These are phyloP conservation scores for Eimeria necatrix DNA, from an alignment of 169 alveolate genomes.

Conservation along the genomic window DNA sequence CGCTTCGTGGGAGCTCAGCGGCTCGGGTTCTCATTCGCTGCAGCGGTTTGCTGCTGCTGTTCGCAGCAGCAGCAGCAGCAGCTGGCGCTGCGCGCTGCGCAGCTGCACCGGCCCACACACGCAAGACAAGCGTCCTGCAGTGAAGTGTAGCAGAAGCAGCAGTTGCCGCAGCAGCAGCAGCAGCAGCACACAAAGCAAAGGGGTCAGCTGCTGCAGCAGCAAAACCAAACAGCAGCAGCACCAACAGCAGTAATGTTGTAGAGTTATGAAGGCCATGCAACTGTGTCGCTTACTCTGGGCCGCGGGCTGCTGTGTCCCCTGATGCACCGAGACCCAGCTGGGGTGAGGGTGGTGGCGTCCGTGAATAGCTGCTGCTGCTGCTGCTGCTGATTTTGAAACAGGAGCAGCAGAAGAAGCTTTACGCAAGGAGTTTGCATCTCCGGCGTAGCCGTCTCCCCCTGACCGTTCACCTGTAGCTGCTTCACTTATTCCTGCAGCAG, in stretches of 20 bases:
- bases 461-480: neutral
- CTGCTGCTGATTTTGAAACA: neutral
- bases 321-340: neutral
- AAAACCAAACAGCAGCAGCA: neutral
- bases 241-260: neutral
- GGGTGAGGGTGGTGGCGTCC: neutral
- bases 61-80: conserved; percentile 37
- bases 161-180: neutral
- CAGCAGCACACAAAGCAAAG: neutral
- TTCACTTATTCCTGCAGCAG: neutral
- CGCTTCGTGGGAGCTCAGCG: neutral
- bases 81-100: neutral
- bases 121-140: neutral
- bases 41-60: neutral
- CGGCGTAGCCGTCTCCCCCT: neutral
- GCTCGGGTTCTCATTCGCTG: neutral
- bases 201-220: neutral
- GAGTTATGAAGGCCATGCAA: neutral
- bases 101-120: conserved; percentile 26
- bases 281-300: neutral
- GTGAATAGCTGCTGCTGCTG: neutral
- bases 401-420: too few relatives aligned
- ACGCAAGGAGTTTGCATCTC: too few relatives aligned
- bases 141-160: neutral
- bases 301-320: neutral